Conservation (phyloP, 2,329 filamentous ascomycete genomes). For the Aspergillus novofumigatus region DNA sequence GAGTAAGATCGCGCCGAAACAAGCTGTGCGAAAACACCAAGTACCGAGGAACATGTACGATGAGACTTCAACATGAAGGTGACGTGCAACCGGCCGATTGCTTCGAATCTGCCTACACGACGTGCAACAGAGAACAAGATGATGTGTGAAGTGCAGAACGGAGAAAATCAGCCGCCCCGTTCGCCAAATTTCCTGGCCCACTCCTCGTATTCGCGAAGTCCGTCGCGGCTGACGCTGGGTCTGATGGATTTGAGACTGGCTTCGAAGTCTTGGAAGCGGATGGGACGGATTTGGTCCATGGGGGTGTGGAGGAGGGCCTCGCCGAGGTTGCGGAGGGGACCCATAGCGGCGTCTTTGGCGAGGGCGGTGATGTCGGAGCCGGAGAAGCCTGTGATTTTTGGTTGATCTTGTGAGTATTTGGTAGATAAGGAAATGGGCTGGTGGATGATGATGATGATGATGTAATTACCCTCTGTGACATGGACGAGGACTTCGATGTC, state of each 20-base stretch:
- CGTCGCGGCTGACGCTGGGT: slow-evolving; percentile 81
- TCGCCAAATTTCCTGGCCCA: slow-evolving; percentile 95
- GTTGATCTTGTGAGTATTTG: not conserved
- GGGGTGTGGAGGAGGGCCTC: slow-evolving; percentile 86
- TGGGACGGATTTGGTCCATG: slow-evolving; percentile 90
- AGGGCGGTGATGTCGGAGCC: slow-evolving; percentile 95
- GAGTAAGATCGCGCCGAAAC: not conserved
- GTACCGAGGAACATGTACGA: not conserved
- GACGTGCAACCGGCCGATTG: too few relatives aligned
- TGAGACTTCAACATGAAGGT: too few relatives aligned
- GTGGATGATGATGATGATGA: not conserved
- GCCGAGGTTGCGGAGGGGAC: slow-evolving; percentile 81
- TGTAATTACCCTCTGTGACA: slow-evolving; percentile 69
- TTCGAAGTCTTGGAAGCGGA: slow-evolving; percentile 76
- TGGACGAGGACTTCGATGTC: slow-evolving; percentile 73
- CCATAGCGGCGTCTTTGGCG: slow-evolving; percentile 98
- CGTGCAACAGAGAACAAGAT: not conserved
- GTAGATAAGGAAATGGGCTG: not conserved
- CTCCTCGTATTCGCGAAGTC: slow-evolving; percentile 84
- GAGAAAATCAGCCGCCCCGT: slow-evolving; percentile 57
- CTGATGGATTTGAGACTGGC: slow-evolving; percentile 79
- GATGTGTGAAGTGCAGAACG: not conserved
- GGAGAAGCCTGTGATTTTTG: slow-evolving; percentile 70
- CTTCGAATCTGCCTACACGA: too few relatives aligned
- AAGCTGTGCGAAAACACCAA: not conserved